Evolutionary conservation across 495 filamentous ascomycete genomes (phyloP), one percentile per base, ranked within the genome.

Genomic region (Lophiotrema nucula): DNA sequence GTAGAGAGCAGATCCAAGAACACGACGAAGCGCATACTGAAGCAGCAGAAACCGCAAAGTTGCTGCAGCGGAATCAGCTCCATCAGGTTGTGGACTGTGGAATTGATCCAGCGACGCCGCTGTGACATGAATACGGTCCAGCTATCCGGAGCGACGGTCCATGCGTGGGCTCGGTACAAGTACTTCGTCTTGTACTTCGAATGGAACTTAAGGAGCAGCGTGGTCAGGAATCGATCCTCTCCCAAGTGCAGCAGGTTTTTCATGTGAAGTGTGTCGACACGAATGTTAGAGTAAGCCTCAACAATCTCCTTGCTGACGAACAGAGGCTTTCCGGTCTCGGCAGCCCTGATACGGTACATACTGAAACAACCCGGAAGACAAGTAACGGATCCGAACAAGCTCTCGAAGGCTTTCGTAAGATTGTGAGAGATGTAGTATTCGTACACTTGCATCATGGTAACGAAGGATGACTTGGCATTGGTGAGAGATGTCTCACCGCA

Each of bases 391-490:
- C 93, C 93, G 71, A 98, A 98, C 61, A 98, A 81, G 73, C 87
- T 92, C 71, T 98, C 93, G 70, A 98, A 98, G n/a, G 93, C 95
- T 74, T 98, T 98, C 67, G 88, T 86, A 65, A 98, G 78, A 70
- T 98, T 95, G 79, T 98, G 93, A 50, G 95, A 97, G 59, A 98
- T 98, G 75, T 92, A 98, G 79, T 98, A 96, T 74, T 98, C 93
- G 78, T 98, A 98, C 16, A 98, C 93, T 73, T 98, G 93, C 59
- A 99, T 97, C 92, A 97, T 97, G 27, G 93, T 99, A 57, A 93
- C 81, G 62, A 91, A 88, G 13, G 92, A 96, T 15, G 88, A 80
- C 72, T 96, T 95, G 47, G 90, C 88, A 67, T 99, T 99, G 46
- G 87, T 89, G 23, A 99, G 77, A 10, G 87, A 86, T 0, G 93